Conservation (phyloP, 2,329 filamentous ascomycete species). For the Exserohilum rostratum region DNA sequence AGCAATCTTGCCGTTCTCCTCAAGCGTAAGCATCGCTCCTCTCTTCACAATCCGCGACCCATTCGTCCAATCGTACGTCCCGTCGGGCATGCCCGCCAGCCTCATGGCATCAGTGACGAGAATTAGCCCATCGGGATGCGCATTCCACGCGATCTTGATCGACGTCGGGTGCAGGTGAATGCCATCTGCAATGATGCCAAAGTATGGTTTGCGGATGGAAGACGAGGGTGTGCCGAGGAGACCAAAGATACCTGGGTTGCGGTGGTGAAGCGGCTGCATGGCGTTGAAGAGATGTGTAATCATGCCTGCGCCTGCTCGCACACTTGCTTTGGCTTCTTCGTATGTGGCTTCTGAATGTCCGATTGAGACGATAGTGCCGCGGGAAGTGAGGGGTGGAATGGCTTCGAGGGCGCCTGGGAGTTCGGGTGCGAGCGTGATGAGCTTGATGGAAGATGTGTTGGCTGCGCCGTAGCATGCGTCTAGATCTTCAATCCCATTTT, state of each 20-base stretch:
- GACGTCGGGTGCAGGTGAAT: constrained; percentile 88
- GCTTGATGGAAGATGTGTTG: constrained; percentile 69
- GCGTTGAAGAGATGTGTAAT: constrained; percentile 95
- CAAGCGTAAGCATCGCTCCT: constrained; percentile 73
- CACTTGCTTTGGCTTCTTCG: constrained; percentile 74
- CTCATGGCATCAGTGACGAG: constrained; percentile 94
- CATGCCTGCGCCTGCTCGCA: constrained; percentile 80
- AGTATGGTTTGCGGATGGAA: constrained; percentile 67
- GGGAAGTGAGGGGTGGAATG: constrained; percentile 69
- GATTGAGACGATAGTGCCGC: constrained; percentile 77
- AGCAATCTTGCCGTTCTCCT: constrained; percentile 68
- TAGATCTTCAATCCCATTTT: constrained; percentile 68
- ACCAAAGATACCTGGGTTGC: constrained; percentile 89
- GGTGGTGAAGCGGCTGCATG: constrained; percentile 88
- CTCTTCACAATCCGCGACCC: constrained; percentile 70
- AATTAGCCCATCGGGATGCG: constrained; percentile 82
- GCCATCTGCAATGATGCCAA: constrained; percentile 88
- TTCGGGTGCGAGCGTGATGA: constrained; percentile 89
- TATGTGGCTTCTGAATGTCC: constrained; percentile 89
- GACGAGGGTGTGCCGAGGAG: constrained; percentile 65
- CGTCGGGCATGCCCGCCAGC: constrained; percentile 81
- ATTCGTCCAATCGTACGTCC: constrained; percentile 85
- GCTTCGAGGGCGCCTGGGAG: constrained; percentile 69
- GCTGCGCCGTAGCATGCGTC: constrained; percentile 72
- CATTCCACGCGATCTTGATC: constrained; percentile 86